A percentile compares a stretch with the other conserved stretches of the same genome.
Conservation (phyloP, 148 eudicot species). For the Heliosperma pusillum region DNA sequence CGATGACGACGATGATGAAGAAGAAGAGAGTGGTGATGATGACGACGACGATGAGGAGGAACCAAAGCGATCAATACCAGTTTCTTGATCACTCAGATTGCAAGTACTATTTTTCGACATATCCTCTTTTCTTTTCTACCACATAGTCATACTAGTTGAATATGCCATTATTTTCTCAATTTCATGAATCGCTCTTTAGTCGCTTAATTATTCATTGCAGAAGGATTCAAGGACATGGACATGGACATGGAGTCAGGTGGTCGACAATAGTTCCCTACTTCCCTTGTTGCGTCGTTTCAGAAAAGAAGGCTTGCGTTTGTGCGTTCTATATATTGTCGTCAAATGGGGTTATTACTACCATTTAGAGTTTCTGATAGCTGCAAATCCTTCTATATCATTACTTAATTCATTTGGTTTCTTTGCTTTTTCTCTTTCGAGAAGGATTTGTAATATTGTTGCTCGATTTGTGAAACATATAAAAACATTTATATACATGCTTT, state of each 20-base stretch:
- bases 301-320: neutral
- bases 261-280: constrained; percentile 42
- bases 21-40: constrained; percentile 13
- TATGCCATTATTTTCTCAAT: no score
- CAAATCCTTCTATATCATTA: constrained; percentile 21
- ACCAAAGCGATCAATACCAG: constrained; percentile 24
- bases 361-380: constrained; percentile 24
- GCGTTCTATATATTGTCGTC: neutral
- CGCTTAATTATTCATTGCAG: constrained; percentile 30
- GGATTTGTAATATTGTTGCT: constrained; percentile 16
- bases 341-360: neutral
- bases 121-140: neutral
- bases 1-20: constrained; percentile 43
- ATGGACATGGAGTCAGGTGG: no score
- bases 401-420: constrained; percentile 20
- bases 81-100: neutral
- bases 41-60: constrained; percentile 34
- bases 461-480: constrained; percentile 9
- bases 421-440: neutral
- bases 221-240: constrained; percentile 52
- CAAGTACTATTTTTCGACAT: neutral
- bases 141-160: neutral
- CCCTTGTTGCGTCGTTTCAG: no score
- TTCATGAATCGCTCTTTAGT: neutral
- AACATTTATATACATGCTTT: neutral